A percentile compares a stretch with the other conserved stretches of the same genome.
Evolutionary conservation across 495 filamentous ascomycete genomes (phyloP).

Genomic region (Hyaloscypha bicolor): DNA sequence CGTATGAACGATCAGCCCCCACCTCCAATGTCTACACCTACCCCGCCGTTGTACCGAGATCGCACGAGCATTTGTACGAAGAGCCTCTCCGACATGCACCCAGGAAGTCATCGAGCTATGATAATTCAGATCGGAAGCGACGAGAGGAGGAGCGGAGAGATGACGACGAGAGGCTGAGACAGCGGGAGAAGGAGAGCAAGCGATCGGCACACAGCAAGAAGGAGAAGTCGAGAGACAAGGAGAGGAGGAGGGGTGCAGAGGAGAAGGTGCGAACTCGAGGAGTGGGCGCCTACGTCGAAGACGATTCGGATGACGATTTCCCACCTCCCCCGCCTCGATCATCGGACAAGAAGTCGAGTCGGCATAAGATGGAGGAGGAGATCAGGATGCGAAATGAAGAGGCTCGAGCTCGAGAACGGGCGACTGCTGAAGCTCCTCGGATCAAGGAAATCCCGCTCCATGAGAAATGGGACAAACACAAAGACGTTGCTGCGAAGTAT

Average conservation of each 20-base stretch:
- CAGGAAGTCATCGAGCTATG: slow-evolving; percentile 48
- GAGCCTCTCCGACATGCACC: slow-evolving; percentile 38
- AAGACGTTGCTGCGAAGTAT: slow-evolving; percentile 28
- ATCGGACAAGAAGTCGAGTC: slow-evolving; percentile 27
- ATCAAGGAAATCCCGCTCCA: slow-evolving; percentile 25
- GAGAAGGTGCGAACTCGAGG: slow-evolving; percentile 43
- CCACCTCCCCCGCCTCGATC: slow-evolving; percentile 11
- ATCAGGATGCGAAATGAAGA: slow-evolving; percentile 19
- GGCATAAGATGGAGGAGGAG: slow-evolving; percentile 27
- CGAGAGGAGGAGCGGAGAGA: slow-evolving; percentile 35
- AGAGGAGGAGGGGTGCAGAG: slow-evolving; percentile 48
- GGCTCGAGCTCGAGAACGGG: slow-evolving; percentile 18
- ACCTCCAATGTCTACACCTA: slow-evolving; percentile 17
- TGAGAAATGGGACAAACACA: slow-evolving; percentile 29
- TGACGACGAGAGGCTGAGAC: slow-evolving; percentile 37
- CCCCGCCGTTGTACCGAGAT: slow-evolving; percentile 26
- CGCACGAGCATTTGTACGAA: slow-evolving; percentile 45
- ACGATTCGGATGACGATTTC: slow-evolving; percentile 41
- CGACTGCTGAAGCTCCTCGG: not conserved
- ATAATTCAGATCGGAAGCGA: slow-evolving; percentile 35
- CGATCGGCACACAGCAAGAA: slow-evolving; percentile 33
- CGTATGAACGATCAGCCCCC: slow-evolving; percentile 21
- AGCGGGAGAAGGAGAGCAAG: slow-evolving; percentile 38
- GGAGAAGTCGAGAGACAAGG: slow-evolving; percentile 53
- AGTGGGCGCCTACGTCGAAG: slow-evolving; percentile 34